Base-by-base conservation (phyloP, 352 stramenopile genomes). In the Thraustochytrium sp. region DNA sequence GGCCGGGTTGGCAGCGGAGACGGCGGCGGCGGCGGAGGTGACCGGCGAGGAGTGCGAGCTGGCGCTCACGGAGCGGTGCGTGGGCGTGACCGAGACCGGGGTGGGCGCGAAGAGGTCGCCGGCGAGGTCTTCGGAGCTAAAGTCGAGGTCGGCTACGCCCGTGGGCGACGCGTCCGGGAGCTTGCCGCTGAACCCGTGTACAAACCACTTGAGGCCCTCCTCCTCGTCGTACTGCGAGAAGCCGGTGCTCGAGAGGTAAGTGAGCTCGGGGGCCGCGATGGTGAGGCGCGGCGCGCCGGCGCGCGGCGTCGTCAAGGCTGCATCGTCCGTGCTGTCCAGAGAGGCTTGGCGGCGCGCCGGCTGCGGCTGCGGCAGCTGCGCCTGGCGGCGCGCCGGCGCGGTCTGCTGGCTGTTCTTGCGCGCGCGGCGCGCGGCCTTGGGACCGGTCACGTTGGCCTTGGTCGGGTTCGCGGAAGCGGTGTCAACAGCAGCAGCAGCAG, bases 121-220 rank as follows among this genome's bases (percentile, higher is more conserved):
- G 37, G 23, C 31, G 63, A 2, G 9, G 29, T 75, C 63, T 16
- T 54, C 63, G 1, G n/a, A 9, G 63, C 34, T n/a, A 72, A 80
- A 80, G 48, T 68, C 46, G 9, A 80, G 31, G 68, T 80, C 68
- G 23, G 46, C 31, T 21, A 80, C 68, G 36, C 31, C 68, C 4
- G 68, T 80, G 11, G 68, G 68, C 4, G 68, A 80, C 18, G 68
- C 31, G 31, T 80, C 68, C 23, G 68, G 68, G 21, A 80, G 68
- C 5, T 42, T 42, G 8, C 21, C 37, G 18, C 13, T 65, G 65
- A 29, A 61, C 23, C 11, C 16, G n/a, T 49, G 59, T 8, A 37
- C 68, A 26, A 80, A 31, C 68, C 46, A 64, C 29, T 80, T 80
- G 68, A 80, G 44, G 9, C 63, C 3, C 18, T 80, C 42, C 26